Evolutionary conservation across 164 flowering plant genomes (phyloP).

Genomic region (Paratinospora sagittata): DNA sequence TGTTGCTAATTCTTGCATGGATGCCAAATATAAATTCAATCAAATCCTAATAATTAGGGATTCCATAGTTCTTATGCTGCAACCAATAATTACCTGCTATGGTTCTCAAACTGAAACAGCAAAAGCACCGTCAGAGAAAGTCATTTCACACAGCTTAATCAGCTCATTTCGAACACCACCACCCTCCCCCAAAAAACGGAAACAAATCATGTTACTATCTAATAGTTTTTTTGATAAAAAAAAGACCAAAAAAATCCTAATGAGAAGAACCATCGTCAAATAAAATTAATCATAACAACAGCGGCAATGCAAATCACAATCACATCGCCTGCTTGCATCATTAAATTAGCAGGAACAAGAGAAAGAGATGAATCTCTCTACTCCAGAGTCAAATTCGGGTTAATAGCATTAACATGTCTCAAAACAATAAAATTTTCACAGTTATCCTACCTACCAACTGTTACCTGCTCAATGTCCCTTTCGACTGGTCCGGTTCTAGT

Average conservation of each 20-base stretch:
- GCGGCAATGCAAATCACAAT: too few species aligned
- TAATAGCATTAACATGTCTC: not conserved
- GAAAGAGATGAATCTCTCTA: not conserved
- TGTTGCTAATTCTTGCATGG: not conserved
- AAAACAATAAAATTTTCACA: not conserved
- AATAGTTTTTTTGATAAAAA: not conserved
- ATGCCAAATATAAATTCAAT: not conserved
- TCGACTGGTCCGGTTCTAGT: constrained; percentile 57
- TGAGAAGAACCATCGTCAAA: not conserved
- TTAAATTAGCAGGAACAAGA: not conserved
- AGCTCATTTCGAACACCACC: not conserved
- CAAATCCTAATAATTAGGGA: not conserved
- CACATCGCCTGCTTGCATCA: too few species aligned
- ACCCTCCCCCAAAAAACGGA: too few species aligned
- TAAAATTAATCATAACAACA: not conserved
- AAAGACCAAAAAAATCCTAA: not conserved
- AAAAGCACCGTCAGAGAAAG: too few species aligned
- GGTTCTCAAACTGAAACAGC: not conserved
- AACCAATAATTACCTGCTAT: not conserved
- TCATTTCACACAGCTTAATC: not conserved
- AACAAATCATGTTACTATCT: not conserved
- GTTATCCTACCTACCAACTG: not conserved
- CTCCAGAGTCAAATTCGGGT: not conserved
- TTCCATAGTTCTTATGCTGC: not conserved
- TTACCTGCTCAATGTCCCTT: constrained; percentile 83